Conservation (phyloP, 495 filamentous ascomycete genomes). For the Choiromyces venosus region DNA sequence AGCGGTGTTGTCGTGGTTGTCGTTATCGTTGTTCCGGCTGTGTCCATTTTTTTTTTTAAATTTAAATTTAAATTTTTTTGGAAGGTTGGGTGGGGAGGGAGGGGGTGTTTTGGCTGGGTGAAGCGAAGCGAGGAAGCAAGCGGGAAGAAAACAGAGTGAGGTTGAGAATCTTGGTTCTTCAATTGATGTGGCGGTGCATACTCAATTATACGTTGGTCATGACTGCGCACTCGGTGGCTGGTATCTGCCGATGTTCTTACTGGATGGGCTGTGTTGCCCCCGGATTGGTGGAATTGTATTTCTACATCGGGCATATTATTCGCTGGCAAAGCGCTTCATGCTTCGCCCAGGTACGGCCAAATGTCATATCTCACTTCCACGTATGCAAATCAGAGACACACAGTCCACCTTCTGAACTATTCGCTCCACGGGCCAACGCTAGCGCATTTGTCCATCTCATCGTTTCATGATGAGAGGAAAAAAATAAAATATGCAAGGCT, state of each 20-base stretch:
- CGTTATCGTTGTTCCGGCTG: neutral
- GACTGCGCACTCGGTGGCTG: neutral
- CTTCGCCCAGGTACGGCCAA: neutral
- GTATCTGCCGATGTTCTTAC: neutral
- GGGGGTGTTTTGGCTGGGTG: neutral
- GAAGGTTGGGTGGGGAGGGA: neutral
- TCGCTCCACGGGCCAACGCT: neutral
- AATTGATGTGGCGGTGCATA: neutral
- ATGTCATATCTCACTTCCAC: constrained; percentile 1
- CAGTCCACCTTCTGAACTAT: neutral
- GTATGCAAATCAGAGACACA: neutral
- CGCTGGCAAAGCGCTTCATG: neutral
- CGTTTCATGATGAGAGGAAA: neutral
- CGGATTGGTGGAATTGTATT: neutral
- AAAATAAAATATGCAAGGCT: neutral
- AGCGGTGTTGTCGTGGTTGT: neutral
- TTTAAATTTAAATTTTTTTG: neutral
- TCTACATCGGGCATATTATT: neutral
- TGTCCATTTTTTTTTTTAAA: neutral
- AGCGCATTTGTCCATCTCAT: neutral
- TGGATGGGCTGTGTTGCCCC: neutral
- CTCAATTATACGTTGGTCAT: neutral
- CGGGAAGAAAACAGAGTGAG: neutral
- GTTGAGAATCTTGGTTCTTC: neutral
- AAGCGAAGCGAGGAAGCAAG: neutral